Evolutionary conservation across 371 early-diverging fungal species (phyloP).

Genomic region (Lichtheimia ornata): DNA sequence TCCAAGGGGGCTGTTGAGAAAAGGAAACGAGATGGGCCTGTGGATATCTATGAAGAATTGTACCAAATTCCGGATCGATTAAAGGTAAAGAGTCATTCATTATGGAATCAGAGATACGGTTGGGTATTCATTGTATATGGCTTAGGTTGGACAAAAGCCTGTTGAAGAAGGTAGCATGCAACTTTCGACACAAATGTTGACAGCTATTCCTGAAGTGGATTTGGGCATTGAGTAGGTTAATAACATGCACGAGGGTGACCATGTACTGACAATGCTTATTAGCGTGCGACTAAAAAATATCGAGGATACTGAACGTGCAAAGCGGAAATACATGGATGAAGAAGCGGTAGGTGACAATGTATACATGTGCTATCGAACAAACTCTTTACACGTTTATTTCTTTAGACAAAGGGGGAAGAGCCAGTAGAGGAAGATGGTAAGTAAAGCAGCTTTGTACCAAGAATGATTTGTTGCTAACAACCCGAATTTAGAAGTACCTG

Average conservation of each 20-base stretch:
- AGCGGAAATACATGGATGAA: slow-evolving; percentile 57
- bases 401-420: neutral
- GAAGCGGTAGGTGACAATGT: neutral
- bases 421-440: slow-evolving; percentile 19
- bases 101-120: neutral
- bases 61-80: slow-evolving; percentile 76
- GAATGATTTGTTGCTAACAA: no score
- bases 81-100: slow-evolving; percentile 37
- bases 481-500: slow-evolving; percentile 22
- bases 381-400: neutral
- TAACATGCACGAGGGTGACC: neutral
- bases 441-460: neutral
- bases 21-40: slow-evolving; percentile 18
- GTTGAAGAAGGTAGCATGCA: slow-evolving; percentile 87
- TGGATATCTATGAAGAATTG: slow-evolving; percentile 61
- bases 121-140: neutral
- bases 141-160: slow-evolving; percentile 47
- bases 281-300: slow-evolving; percentile 79
- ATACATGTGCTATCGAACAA: no score
- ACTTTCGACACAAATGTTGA: slow-evolving; percentile 86
- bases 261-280: neutral
- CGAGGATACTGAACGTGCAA: slow-evolving; percentile 84
- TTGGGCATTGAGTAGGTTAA: slow-evolving; percentile 78
- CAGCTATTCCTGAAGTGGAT: slow-evolving; percentile 93
- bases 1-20: slow-evolving; percentile 37